These are phyloP conservation scores for Taphrina deformans DNA, from an alignment of 1,139 yeast genomes.

Conservation along the genomic window DNA sequence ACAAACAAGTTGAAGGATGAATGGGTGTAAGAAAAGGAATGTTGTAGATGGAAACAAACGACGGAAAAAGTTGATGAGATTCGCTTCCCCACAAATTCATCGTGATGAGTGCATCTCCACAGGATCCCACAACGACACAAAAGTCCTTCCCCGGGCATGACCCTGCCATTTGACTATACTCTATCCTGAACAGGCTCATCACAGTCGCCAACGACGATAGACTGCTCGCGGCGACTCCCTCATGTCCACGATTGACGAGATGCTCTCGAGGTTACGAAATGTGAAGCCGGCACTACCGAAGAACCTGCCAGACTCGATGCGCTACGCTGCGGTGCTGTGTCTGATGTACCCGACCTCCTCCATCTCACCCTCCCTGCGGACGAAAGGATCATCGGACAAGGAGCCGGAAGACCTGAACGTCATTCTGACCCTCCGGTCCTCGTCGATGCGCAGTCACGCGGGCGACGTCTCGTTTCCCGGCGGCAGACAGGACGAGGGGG, in stretches of 20 bases:
- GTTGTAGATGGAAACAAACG: too few species aligned
- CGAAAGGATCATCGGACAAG: background rate
- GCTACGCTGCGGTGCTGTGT: conserved; percentile 22
- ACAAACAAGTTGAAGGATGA: too few species aligned
- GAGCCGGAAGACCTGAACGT: conserved; percentile 67
- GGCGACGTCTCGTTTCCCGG: conserved; percentile 92
- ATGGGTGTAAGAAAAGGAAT: too few species aligned
- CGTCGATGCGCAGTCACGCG: conserved; percentile 67
- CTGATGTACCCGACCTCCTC: conserved; percentile 8
- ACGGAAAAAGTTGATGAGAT: background rate
- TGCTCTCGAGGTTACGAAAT: conserved; percentile 12
- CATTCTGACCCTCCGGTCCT: conserved; percentile 71
- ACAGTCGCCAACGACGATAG: too few species aligned
- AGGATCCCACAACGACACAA: too few species aligned
- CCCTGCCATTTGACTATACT: too few species aligned
- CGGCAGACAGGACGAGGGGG: conserved; percentile 68
- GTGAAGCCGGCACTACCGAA: conserved; percentile 1
- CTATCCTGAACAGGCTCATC: too few species aligned
- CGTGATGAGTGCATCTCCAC: background rate
- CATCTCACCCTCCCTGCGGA: background rate
- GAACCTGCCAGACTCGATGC: conserved; percentile 12
- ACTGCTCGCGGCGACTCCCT: too few species aligned
- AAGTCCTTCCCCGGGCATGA: too few species aligned
- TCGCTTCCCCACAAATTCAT: background rate
- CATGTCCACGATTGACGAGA: conserved; percentile 14